These are phyloP conservation scores for Peronospora farinosa DNA, from an alignment of 352 stramenopile genomes.

Conservation along the genomic window DNA sequence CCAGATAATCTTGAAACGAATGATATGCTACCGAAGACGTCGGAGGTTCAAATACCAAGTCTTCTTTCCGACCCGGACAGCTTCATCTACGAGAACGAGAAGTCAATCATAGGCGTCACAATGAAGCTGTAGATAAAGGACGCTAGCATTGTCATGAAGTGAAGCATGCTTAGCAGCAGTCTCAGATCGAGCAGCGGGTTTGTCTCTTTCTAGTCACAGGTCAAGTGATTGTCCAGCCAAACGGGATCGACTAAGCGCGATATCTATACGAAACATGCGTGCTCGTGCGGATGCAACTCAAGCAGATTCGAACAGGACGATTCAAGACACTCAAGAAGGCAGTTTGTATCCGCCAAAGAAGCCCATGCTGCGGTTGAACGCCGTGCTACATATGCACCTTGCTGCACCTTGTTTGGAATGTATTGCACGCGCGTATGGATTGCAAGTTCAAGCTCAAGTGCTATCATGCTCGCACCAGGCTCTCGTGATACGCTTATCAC, in stretches of 20 bases:
- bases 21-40: too few species aligned
- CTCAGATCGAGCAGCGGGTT: constrained; percentile 68
- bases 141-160: constrained; percentile 64
- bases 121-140: constrained; percentile 59
- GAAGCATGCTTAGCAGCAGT: constrained; percentile 47
- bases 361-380: constrained; percentile 23
- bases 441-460: too few species aligned
- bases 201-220: constrained; percentile 37
- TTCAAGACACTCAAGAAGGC: constrained; percentile 61
- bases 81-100: too few species aligned
- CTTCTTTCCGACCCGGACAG: too few species aligned
- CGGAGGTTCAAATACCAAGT: too few species aligned
- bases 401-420: constrained; percentile 29
- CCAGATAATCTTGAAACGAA: too few species aligned
- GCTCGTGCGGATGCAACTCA: constrained; percentile 52
- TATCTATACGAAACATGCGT: constrained; percentile 32
- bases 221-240: not conserved
- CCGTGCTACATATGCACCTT: constrained; percentile 40
- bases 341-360: constrained; percentile 42
- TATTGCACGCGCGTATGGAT: constrained; percentile 14
- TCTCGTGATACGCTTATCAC: too few species aligned
- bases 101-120: constrained; percentile 47
- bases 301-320: constrained; percentile 52
- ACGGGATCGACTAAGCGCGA: constrained; percentile 17
- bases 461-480: constrained; percentile 4